These are phyloP conservation scores for Chlorella variabilis DNA, from an alignment of 163 green algal genomes.

Conservation along the genomic window DNA sequence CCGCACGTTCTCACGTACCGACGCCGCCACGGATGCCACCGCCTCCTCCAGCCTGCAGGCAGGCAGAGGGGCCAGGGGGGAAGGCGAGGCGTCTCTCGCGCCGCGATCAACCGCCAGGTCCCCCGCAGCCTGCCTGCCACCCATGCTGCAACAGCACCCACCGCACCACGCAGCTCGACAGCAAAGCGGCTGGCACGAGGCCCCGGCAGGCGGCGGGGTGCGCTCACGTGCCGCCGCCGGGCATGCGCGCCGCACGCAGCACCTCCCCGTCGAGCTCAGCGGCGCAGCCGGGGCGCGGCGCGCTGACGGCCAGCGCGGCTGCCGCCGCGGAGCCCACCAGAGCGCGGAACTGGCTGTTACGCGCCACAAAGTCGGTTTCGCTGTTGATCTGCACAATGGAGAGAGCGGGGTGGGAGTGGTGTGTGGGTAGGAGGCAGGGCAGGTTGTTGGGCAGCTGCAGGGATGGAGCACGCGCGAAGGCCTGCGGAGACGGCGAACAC, in stretches of 20 bases:
- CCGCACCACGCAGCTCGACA: too few relatives aligned
- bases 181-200: too few relatives aligned
- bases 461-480: too few relatives aligned
- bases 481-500: too few relatives aligned
- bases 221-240: slow-evolving; percentile 16
- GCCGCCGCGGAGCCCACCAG: slow-evolving; percentile 53
- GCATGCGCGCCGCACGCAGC: neutral
- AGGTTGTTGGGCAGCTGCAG: neutral
- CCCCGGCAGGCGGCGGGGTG: too few relatives aligned
- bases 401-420: too few relatives aligned
- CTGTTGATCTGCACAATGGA: slow-evolving; percentile 58
- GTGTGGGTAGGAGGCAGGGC: neutral
- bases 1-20: slow-evolving; percentile 81
- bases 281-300: neutral
- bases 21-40: slow-evolving; percentile 64
- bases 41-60: slow-evolving; percentile 56
- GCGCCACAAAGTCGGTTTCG: slow-evolving; percentile 75
- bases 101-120: too few relatives aligned
- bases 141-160: too few relatives aligned
- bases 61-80: neutral
- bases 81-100: too few relatives aligned
- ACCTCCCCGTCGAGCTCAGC: slow-evolving; percentile 1
- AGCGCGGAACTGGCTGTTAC: slow-evolving; percentile 60
- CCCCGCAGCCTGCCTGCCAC: too few relatives aligned
- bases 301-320: slow-evolving; percentile 36